Evolutionary conservation across 2,329 filamentous ascomycete species (phyloP).

Genomic region (Sarocladium kiliense): DNA sequence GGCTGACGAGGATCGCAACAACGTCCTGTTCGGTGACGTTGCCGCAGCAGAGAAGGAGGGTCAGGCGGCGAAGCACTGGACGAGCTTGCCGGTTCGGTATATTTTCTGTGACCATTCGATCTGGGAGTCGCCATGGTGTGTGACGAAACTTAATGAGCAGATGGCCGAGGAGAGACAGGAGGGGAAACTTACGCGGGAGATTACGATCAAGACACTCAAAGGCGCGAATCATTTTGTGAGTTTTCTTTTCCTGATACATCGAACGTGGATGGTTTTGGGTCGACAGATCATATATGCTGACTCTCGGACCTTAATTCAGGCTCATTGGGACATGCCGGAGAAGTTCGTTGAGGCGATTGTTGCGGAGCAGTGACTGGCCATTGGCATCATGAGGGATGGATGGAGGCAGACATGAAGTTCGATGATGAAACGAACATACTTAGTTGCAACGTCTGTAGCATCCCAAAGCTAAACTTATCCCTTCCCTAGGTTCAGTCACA

Average conservation of each 20-base stretch:
- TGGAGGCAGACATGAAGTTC: not conserved
- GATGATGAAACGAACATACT: no score
- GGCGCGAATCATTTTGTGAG: not conserved
- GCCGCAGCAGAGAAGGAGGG: conserved; percentile 18
- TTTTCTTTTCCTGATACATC: not conserved
- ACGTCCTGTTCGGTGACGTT: conserved; percentile 20
- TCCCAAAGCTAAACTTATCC: no score
- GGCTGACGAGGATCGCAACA: no score
- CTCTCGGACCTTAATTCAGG: not conserved
- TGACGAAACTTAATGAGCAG: conserved; percentile 1
- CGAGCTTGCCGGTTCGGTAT: conserved; percentile 11
- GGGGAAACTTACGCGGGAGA: not conserved
- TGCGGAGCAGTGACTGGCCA: not conserved
- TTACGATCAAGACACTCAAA: not conserved
- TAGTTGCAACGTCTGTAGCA: no score
- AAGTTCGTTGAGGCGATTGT: not conserved
- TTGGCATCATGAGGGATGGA: not conserved
- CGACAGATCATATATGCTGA: not conserved
- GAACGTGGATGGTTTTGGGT: no score
- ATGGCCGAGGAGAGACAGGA: not conserved
- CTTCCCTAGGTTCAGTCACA: no score
- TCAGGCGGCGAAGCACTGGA: conserved; percentile 14
- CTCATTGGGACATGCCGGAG: not conserved
- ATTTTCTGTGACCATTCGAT: no score
- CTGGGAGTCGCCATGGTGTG: no score